These are phyloP conservation scores for Candida alai DNA, from an alignment of 805 yeast species.

Conservation along the genomic window DNA sequence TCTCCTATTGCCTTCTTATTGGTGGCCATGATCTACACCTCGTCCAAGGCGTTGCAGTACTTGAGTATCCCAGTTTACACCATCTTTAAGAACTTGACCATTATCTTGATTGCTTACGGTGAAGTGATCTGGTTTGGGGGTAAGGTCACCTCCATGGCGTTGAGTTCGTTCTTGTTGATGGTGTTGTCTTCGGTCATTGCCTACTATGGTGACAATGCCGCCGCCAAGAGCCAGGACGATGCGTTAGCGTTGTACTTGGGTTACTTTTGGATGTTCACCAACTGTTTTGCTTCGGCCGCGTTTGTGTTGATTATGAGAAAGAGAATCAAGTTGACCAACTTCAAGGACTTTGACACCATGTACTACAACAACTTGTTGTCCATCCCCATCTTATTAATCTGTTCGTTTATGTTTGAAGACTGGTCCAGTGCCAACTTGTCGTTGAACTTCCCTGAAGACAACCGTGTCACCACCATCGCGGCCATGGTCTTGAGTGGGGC, in stretches of 20 bases:
- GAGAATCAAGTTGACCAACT: constrained; percentile 94
- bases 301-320: constrained; percentile 95
- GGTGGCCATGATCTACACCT: constrained; percentile 93
- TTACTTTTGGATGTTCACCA: constrained; percentile 94
- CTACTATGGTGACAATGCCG: constrained; percentile 73
- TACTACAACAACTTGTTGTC: constrained; percentile 94
- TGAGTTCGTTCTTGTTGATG: constrained; percentile 86
- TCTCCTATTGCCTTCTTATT: constrained; percentile 86
- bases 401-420: constrained; percentile 81
- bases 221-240: constrained; percentile 33
- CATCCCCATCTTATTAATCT: constrained; percentile 77
- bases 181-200: constrained; percentile 95
- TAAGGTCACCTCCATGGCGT: constrained; percentile 80
- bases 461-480: constrained; percentile 63
- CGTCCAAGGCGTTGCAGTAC: constrained; percentile 89
- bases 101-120: constrained; percentile 95
- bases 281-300: constrained; percentile 91
- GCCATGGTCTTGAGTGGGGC: constrained; percentile 92
- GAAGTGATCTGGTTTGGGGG: constrained; percentile 98
- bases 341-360: constrained; percentile 97
- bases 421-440: constrained; percentile 83
- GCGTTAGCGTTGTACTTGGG: constrained; percentile 58
- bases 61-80: constrained; percentile 95
- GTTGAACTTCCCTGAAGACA: constrained; percentile 71
- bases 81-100: constrained; percentile 95